Evolutionary conservation across 192 early-diverging fungal genomes (phyloP).

Genomic region (Dissophora ornata): DNA sequence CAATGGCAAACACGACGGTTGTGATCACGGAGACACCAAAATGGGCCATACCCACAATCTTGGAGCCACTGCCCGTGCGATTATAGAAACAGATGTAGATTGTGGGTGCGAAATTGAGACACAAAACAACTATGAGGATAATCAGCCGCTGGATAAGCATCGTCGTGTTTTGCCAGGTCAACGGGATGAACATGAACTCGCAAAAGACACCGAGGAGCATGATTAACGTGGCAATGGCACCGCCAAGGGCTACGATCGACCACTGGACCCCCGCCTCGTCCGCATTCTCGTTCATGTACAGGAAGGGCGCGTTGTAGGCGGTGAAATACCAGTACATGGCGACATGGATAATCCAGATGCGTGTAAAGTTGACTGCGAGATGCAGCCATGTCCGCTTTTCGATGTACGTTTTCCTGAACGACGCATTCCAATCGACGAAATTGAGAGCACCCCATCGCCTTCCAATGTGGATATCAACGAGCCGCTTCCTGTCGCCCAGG

Average conservation of each 20-base stretch:
- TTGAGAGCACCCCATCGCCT: constrained; percentile 72
- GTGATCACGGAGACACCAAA: constrained; percentile 75
- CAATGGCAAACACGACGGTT: constrained; percentile 72
- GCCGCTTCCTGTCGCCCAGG: constrained; percentile 64
- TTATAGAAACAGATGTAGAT: constrained; percentile 65
- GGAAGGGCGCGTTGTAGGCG: constrained; percentile 72
- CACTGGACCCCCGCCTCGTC: constrained; percentile 62
- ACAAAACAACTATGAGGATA: constrained; percentile 69
- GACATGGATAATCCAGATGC: constrained; percentile 89
- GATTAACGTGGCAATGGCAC: constrained; percentile 75
- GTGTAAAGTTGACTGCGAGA: constrained; percentile 84
- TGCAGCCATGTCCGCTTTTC: constrained; percentile 88
- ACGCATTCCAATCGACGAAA: constrained; percentile 75
- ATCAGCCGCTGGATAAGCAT: constrained; percentile 62
- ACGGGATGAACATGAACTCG: constrained; percentile 78
- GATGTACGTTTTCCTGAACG: constrained; percentile 84
- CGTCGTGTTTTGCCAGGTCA: constrained; percentile 66
- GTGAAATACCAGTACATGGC: constrained; percentile 84
- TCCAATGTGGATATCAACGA: constrained; percentile 70
- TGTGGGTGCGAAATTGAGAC: constrained; percentile 73
- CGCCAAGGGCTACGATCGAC: constrained; percentile 77
- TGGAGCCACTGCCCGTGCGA: constrained; percentile 59
- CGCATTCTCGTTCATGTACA: constrained; percentile 67
- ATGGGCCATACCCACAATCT: constrained; percentile 72
- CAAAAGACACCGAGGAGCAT: constrained; percentile 72